Evolutionary conservation across 2,329 filamentous ascomycete species (phyloP), one percentile per base, ranked within the genome.

Genomic region (Chrysosporium keratinophilum): DNA sequence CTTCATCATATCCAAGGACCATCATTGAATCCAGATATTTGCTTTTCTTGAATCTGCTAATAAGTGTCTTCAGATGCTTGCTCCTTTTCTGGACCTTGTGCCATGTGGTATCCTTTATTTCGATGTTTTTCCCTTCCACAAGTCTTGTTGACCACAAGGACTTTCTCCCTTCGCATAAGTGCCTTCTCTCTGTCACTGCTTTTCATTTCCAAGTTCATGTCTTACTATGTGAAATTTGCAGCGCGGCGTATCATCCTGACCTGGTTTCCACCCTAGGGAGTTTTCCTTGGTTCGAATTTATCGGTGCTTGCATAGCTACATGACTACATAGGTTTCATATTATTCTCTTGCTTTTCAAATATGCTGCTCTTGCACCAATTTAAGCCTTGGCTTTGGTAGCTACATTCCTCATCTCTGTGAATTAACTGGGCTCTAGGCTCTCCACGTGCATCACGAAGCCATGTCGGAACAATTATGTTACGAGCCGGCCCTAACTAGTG

Each of bases 21-120:
- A 53, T 48, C 51, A 48, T 48, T 53, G 43, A 53, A 53, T 43
- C 35, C 44, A 53, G 51, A 53, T 53, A 47, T 43, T 42, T 53
- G n/a, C n/a, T 43, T 37, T 48, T 23, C 20, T 20, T 33, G 20
- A 41, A 5, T 48, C 23, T 41, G 10, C 23, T 15, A 20, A 44
- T 15, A 14, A 37, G 14, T 19, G 40, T 19, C 34, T 19, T 39
- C 31, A 46, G 33, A 10, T 33, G 11, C 48, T 28, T 20, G 5
- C 39, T 17, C 35, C 5, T 11, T 40, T 14, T 17, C 4, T n/a
- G 20, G 34, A 17, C 11, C 23, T 15, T 20, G 4, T 10, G 28
- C 14, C 42, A 19, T 28, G 15, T 43, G 20, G 45, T 47, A 37
- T 54, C 19, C 2, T 47, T 37, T 9, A 43, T 5, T 47, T 14